Evolutionary conservation across 345 rosid genomes (phyloP).

Genomic region (Sisymbrium altissimum): DNA sequence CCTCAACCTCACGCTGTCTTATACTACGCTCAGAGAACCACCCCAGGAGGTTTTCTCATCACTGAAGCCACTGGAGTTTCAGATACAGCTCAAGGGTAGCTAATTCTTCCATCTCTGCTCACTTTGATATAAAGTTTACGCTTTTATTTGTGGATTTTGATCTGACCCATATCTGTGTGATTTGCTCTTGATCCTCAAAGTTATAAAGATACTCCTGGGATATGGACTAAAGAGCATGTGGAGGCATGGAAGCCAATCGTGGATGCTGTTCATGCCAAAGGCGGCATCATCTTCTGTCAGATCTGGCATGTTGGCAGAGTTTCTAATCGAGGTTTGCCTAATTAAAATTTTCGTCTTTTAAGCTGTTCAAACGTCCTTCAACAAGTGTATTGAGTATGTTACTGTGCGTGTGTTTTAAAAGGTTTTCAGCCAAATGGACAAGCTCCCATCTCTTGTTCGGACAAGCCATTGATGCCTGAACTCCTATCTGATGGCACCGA

Average conservation of each 20-base stretch:
- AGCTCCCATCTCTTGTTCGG: constrained; percentile 58
- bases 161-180: constrained; percentile 2
- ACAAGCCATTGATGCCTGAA: constrained; percentile 50
- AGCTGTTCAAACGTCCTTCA: not conserved
- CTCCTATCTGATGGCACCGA: constrained; percentile 42
- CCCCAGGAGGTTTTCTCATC: constrained; percentile 58
- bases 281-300: constrained; percentile 70
- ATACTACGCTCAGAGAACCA: constrained; percentile 70
- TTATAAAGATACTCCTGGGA: constrained; percentile 52
- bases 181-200: constrained; percentile 18
- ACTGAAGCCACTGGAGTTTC: constrained; percentile 63
- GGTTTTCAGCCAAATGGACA: constrained; percentile 59
- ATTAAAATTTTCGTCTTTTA: not conserved
- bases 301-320: constrained; percentile 72
- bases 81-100: constrained; percentile 59
- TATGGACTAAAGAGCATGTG: constrained; percentile 80
- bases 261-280: constrained; percentile 79
- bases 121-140: not conserved
- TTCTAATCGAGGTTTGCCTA: constrained; percentile 40
- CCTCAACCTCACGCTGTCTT: constrained; percentile 71
- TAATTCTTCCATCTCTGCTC: not conserved
- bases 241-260: constrained; percentile 91
- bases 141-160: not conserved
- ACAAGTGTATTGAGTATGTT: not conserved
- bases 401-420: not conserved